Conservation (phyloP, 2,329 filamentous ascomycete genomes). For the Curvularia lunata region DNA sequence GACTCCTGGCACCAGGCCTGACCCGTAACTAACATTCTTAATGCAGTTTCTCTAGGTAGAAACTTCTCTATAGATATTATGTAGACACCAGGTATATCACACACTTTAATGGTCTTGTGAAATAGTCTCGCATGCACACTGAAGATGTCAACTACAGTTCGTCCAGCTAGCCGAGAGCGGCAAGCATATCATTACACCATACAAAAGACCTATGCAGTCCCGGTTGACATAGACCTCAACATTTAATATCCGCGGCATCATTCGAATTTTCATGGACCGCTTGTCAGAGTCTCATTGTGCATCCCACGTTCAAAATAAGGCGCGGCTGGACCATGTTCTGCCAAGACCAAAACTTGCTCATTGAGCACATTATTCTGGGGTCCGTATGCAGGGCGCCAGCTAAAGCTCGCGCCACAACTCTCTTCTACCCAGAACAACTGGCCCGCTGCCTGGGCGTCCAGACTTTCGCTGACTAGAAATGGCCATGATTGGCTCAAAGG, state of each 20-base stretch:
- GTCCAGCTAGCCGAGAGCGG: background rate
- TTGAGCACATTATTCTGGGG: slow-evolving; percentile 33
- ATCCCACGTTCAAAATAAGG: background rate
- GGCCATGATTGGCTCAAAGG: slow-evolving; percentile 1
- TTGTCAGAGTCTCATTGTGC: background rate
- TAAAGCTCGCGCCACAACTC: slow-evolving; percentile 37
- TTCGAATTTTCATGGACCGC: background rate
- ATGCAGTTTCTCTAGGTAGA: background rate
- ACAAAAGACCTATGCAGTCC: background rate
- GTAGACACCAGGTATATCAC: background rate
- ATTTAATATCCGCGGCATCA: background rate
- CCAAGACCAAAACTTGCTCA: slow-evolving; percentile 37
- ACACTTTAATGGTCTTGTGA: background rate
- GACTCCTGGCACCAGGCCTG: background rate
- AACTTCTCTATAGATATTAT: background rate
- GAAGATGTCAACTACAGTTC: background rate
- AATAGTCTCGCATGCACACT: background rate
- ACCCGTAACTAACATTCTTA: background rate
- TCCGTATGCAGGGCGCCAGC: slow-evolving; percentile 26
- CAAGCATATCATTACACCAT: background rate
- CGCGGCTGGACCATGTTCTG: slow-evolving; percentile 2
- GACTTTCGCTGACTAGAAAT: background rate
- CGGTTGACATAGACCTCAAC: background rate
- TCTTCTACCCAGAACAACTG: background rate
- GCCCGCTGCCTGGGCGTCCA: background rate